These are phyloP conservation scores for Saposhnikovia divaricata DNA, from an alignment of 129 eudicot species.

Conservation along the genomic window DNA sequence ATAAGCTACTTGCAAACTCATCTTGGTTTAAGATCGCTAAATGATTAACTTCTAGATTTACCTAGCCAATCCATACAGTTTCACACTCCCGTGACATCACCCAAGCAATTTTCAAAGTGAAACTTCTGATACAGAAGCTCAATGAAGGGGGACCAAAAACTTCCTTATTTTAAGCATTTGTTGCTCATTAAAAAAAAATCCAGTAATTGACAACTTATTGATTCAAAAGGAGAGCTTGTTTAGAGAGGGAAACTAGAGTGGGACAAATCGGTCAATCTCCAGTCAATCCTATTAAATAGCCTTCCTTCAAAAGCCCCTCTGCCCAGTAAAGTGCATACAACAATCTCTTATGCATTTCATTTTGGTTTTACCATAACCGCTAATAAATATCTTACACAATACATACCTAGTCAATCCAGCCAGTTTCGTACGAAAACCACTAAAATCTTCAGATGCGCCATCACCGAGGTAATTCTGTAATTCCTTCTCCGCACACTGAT, in stretches of 20 bases:
- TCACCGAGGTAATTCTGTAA: conserved; percentile 27
- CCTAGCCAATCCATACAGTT: not conserved
- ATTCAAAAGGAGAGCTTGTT: not conserved
- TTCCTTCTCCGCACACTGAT: conserved; percentile 79
- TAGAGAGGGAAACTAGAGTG: not conserved
- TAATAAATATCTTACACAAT: not conserved
- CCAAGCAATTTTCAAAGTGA: not conserved
- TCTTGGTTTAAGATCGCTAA: not conserved
- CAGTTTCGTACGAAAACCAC: conserved; percentile 54
- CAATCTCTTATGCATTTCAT: not conserved
- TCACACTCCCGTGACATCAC: not conserved
- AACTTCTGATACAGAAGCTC: not conserved
- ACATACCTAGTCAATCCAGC: conserved; percentile 63
- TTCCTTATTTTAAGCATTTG: not conserved
- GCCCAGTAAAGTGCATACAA: not conserved
- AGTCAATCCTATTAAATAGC: not conserved
- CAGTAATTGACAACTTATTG: not conserved
- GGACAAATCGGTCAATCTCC: not conserved
- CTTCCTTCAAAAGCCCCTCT: not conserved
- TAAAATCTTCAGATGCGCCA: conserved; percentile 28
- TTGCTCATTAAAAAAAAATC: not conserved
- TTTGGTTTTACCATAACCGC: not conserved
- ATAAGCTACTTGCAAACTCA: not conserved
- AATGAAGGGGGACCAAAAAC: not conserved
- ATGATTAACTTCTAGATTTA: not conserved